phyloP scores from a whole-genome alignment of 257 asterid species.

The Vinca minor region DNA sequence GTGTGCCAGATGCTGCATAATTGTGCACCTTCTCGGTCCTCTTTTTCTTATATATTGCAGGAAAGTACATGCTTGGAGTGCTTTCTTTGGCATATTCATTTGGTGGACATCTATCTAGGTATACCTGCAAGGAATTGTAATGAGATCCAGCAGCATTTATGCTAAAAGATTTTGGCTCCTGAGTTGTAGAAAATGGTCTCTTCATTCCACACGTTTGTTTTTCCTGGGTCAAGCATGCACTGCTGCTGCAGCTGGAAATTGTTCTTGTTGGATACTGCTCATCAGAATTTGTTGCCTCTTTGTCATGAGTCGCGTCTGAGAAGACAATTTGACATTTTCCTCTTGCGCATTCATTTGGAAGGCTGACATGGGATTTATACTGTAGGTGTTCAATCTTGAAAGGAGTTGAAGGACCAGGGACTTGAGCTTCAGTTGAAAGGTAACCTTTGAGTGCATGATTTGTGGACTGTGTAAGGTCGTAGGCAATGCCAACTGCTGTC shows the following conservation, averaged over 20 bases:
- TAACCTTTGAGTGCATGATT: slow-evolving; percentile 19
- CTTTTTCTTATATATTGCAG: slow-evolving; percentile 49
- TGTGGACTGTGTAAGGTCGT: slow-evolving; percentile 18
- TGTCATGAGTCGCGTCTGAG: slow-evolving; percentile 61
- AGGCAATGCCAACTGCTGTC: slow-evolving; percentile 21
- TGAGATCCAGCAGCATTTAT: slow-evolving; percentile 30
- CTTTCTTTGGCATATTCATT: slow-evolving; percentile 20
- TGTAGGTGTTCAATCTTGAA: slow-evolving; percentile 24
- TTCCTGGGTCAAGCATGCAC: slow-evolving; percentile 32
- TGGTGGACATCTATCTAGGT: slow-evolving; percentile 24
- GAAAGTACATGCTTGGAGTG: slow-evolving; percentile 38
- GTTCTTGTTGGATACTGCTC: slow-evolving; percentile 23
- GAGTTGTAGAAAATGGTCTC: slow-evolving; percentile 30
- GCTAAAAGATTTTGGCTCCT: slow-evolving; percentile 38
- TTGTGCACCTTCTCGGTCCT: slow-evolving; percentile 42
- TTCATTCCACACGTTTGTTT: slow-evolving; percentile 36
- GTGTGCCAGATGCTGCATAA: slow-evolving; percentile 29
- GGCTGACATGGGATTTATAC: slow-evolving; percentile 18
- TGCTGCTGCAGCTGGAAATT: slow-evolving; percentile 33
- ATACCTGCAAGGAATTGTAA: slow-evolving; percentile 45
- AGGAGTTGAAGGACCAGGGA: slow-evolving; percentile 20
- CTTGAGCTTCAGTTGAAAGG: slow-evolving; percentile 23
- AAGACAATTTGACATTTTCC: slow-evolving; percentile 60
- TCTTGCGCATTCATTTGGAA: slow-evolving; percentile 31
- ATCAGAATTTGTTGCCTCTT: slow-evolving; percentile 34